Evolutionary conservation across 495 filamentous ascomycete species (phyloP).

Genomic region (Penicillium ochrochloron): DNA sequence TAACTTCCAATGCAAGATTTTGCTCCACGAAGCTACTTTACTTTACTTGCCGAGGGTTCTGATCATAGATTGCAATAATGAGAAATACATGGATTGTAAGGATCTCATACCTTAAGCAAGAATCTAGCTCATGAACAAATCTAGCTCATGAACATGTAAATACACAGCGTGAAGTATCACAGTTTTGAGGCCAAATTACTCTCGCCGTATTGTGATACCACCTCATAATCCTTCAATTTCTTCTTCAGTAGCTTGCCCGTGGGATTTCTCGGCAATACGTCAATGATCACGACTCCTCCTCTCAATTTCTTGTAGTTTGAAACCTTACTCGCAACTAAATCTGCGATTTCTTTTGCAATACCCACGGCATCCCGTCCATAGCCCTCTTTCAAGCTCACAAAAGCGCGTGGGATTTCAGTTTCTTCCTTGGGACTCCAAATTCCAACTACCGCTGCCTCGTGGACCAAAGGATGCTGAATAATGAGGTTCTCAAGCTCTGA

Average conservation of each 20-base stretch:
- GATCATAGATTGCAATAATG: not conserved
- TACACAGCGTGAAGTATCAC: not conserved
- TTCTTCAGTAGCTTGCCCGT: conserved; percentile 72
- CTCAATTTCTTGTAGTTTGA: conserved; percentile 69
- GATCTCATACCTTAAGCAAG: too few species aligned
- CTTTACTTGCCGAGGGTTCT: not conserved
- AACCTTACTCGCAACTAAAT: conserved; percentile 57
- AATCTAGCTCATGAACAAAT: too few species aligned
- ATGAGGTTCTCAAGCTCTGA: conserved; percentile 38
- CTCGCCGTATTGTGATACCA: not conserved
- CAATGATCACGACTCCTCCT: conserved; percentile 73
- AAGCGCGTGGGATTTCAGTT: conserved; percentile 77
- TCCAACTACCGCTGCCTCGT: conserved; percentile 33
- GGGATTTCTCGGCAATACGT: conserved; percentile 72
- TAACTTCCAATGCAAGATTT: too few species aligned
- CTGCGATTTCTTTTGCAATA: conserved; percentile 57
- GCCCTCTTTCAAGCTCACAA: conserved; percentile 58
- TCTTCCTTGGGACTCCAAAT: conserved; percentile 62
- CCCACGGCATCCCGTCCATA: conserved; percentile 31
- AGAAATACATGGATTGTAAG: not conserved
- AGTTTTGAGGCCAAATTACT: not conserved
- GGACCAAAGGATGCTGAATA: conserved; percentile 30
- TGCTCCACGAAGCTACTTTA: too few species aligned
- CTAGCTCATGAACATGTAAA: too few species aligned
- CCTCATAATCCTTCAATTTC: not conserved